phyloP scores from a whole-genome alignment of 2,329 filamentous ascomycete species.

The Mycocentrospora acerina region DNA sequence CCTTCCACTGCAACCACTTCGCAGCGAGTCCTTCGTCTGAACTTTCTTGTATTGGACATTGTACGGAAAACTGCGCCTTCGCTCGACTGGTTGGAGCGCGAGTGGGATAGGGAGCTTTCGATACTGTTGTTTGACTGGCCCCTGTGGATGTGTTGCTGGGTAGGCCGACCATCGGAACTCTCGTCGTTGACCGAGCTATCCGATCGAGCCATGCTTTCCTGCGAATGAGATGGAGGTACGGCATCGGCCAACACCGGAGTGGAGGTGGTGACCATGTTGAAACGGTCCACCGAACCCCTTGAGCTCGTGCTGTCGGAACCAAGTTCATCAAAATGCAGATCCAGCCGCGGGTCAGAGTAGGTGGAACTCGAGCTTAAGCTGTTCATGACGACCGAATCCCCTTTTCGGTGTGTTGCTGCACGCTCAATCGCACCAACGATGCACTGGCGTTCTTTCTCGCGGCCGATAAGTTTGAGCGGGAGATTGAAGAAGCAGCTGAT shows the following conservation, averaged over 20 bases:
- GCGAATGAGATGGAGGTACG: constrained; percentile 27
- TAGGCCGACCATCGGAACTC: constrained; percentile 21
- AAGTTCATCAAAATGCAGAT: constrained; percentile 53
- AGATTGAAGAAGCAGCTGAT: constrained; percentile 91
- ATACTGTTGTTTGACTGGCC: constrained; percentile 35
- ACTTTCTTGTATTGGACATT: constrained; percentile 40
- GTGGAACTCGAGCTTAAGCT: constrained; percentile 57
- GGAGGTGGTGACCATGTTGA: constrained; percentile 37
- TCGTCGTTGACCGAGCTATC: constrained; percentile 29
- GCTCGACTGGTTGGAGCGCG: constrained; percentile 31
- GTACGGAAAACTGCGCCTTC: constrained; percentile 25
- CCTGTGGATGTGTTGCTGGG: constrained; percentile 16
- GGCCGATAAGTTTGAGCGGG: constrained; percentile 78
- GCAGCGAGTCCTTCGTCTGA: constrained; percentile 57
- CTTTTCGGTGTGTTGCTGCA: constrained; percentile 65
- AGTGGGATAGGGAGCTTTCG: constrained; percentile 27
- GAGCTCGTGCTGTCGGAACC: constrained; percentile 55
- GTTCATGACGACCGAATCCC: constrained; percentile 45
- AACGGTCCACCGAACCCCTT: constrained; percentile 52
- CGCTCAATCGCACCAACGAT: constrained; percentile 73
- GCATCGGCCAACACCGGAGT: constrained; percentile 29
- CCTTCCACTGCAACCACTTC: constrained; percentile 62
- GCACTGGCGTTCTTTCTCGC: constrained; percentile 68
- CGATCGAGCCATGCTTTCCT: constrained; percentile 29
- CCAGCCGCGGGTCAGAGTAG: constrained; percentile 52